These are phyloP conservation scores for Fusarium equiseti DNA, from an alignment of 2,329 filamentous ascomycete genomes.

Conservation along the genomic window DNA sequence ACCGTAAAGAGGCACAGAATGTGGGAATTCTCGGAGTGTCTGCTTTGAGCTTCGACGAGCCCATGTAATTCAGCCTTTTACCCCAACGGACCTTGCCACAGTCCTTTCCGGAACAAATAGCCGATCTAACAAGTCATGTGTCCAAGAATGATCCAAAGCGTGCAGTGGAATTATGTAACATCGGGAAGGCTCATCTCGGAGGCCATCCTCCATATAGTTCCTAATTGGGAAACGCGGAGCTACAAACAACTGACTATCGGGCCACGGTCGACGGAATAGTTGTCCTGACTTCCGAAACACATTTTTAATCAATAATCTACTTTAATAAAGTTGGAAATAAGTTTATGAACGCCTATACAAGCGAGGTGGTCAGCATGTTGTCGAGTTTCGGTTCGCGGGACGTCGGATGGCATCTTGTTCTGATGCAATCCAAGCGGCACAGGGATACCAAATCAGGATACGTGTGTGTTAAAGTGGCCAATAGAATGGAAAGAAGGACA, in stretches of 20 bases:
- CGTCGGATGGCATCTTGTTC: not conserved
- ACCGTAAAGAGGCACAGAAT: not conserved
- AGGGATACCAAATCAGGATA: not conserved
- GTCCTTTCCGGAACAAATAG: not conserved
- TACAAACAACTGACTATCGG: constrained; percentile 1
- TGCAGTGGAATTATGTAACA: constrained; percentile 18
- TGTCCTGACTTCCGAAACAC: constrained; percentile 18
- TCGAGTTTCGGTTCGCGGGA: not conserved
- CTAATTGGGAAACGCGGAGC: constrained; percentile 28
- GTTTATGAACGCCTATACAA: not conserved
- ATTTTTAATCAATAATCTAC: not conserved
- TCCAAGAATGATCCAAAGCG: not conserved
- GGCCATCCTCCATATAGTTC: constrained; percentile 28
- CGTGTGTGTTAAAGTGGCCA: not conserved
- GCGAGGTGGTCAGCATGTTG: not conserved
- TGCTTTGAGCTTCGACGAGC: constrained; percentile 3
- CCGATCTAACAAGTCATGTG: constrained; percentile 16
- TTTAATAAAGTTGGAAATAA: not conserved
- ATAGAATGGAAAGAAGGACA: not conserved
- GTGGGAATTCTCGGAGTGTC: constrained; percentile 26
- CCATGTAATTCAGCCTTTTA: not conserved
- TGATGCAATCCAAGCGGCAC: not conserved
- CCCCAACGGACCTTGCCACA: constrained; percentile 3
- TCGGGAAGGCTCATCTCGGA: constrained; percentile 33
- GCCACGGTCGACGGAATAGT: constrained; percentile 13